Evolutionary conservation across 2,329 filamentous ascomycete species (phyloP).

Genomic region (Nannizziopsis arthrosporioides): DNA sequence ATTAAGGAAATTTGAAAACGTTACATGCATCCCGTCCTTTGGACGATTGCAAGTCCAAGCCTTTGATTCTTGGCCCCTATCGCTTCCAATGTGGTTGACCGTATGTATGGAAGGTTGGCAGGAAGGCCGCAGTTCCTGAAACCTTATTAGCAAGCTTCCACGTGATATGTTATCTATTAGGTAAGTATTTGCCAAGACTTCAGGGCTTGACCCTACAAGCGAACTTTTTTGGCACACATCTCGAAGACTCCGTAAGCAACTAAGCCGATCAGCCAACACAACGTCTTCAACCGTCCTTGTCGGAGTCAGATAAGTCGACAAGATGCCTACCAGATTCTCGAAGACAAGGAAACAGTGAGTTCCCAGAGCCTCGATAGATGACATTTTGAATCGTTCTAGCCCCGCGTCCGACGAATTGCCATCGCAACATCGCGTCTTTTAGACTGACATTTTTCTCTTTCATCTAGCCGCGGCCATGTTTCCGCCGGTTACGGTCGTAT

Average conservation of each 20-base stretch:
- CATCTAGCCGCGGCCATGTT: conserved; percentile 79
- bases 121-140: no score
- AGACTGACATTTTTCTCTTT: conserved; percentile 7
- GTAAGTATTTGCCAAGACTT: conserved; percentile 11
- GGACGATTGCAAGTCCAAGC: no score
- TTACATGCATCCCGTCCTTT: no score
- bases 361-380: conserved; percentile 3
- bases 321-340: conserved; percentile 42
- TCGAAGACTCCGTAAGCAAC: conserved; percentile 15
- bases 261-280: conserved; percentile 22
- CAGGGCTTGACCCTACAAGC: conserved; percentile 13
- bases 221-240: conserved; percentile 10
- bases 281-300: conserved; percentile 31
- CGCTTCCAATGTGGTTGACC: no score
- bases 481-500: conserved; percentile 96
- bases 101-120: no score
- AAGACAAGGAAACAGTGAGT: conserved; percentile 42
- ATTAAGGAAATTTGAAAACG: no score
- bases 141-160: no score
- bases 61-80: no score
- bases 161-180: no score
- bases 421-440: neutral
- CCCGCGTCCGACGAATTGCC: neutral
- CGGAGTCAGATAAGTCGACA: conserved; percentile 33
- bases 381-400: neutral